Evolutionary conservation across 352 stramenopile genomes (phyloP).

Genomic region (Phytophthora vignae): DNA sequence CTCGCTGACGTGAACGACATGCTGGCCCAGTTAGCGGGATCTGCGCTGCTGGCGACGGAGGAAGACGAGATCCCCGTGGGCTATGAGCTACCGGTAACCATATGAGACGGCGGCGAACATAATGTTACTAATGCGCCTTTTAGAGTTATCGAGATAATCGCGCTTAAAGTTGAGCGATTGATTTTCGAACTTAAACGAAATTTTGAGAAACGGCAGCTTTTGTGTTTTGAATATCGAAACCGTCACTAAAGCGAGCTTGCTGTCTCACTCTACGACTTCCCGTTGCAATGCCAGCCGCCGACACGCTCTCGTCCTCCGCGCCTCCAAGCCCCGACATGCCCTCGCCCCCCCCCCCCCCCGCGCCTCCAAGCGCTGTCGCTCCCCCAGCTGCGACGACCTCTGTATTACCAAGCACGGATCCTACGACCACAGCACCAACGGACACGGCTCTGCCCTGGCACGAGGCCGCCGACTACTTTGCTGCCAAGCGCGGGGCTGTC

Average conservation of each 20-base stretch:
- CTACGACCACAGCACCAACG: not conserved
- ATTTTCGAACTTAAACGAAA: too few relatives aligned
- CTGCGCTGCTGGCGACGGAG: not conserved
- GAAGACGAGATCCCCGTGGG: slow-evolving; percentile 5
- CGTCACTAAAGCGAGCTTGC: not conserved
- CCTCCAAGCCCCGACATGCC: too few relatives aligned
- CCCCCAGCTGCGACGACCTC: not conserved
- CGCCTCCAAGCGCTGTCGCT: not conserved
- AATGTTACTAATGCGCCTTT: too few relatives aligned
- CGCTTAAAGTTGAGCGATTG: too few relatives aligned
- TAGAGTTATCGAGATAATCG: too few relatives aligned
- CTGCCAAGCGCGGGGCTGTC: not conserved
- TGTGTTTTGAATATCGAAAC: not conserved
- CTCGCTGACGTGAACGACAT: not conserved
- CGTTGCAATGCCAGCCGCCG: not conserved
- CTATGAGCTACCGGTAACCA: not conserved
- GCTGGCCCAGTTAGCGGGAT: slow-evolving; percentile 5
- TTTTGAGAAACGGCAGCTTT: too few relatives aligned
- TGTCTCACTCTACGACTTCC: not conserved
- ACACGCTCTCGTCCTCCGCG: not conserved
- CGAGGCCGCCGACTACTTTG: not conserved
- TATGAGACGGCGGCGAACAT: too few relatives aligned
- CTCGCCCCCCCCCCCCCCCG: too few relatives aligned
- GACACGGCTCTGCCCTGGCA: not conserved
- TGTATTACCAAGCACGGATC: not conserved